phyloP scores from a whole-genome alignment of 1,139 yeast genomes.

The Taphrina confusa region DNA sequence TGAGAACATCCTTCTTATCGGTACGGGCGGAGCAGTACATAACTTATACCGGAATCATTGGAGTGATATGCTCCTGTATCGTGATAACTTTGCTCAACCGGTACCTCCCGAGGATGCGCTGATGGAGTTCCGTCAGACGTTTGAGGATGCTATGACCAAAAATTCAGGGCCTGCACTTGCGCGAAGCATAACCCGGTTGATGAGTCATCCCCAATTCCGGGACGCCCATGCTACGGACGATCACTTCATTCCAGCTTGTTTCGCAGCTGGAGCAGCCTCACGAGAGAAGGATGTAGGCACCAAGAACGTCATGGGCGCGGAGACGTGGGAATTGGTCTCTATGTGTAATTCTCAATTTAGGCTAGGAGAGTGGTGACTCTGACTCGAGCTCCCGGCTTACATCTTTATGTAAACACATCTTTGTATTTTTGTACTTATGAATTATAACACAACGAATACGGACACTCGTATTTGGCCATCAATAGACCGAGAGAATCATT shows the following conservation, averaged over 20 bases:
- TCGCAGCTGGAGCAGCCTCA: conserved; percentile 4
- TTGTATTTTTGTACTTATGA: no score
- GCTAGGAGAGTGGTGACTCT: not conserved
- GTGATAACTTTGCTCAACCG: conserved; percentile 3
- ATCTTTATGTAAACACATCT: no score
- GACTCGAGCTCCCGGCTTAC: not conserved
- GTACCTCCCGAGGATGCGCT: not conserved
- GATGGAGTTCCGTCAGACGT: conserved; percentile 1
- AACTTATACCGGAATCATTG: conserved; percentile 4
- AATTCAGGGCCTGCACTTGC: not conserved
- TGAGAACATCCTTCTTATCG: not conserved
- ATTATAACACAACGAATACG: no score
- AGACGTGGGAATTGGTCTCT: not conserved
- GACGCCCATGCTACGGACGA: conserved; percentile 6
- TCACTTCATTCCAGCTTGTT: conserved; percentile 2
- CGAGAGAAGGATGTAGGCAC: not conserved
- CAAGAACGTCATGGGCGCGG: conserved; percentile 2
- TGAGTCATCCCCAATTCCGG: conserved; percentile 1
- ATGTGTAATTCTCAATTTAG: conserved; percentile 5
- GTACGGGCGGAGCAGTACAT: not conserved
- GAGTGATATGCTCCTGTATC: not conserved
- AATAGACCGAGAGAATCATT: no score
- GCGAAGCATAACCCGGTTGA: not conserved
- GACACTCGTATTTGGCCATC: no score
- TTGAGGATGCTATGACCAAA: conserved; percentile 11